Percentiles rank a stretch among this genome's conserved stretches.
These are phyloP conservation scores for Lophium mytilinum DNA, from an alignment of 495 filamentous ascomycete species.

Conservation along the genomic window DNA sequence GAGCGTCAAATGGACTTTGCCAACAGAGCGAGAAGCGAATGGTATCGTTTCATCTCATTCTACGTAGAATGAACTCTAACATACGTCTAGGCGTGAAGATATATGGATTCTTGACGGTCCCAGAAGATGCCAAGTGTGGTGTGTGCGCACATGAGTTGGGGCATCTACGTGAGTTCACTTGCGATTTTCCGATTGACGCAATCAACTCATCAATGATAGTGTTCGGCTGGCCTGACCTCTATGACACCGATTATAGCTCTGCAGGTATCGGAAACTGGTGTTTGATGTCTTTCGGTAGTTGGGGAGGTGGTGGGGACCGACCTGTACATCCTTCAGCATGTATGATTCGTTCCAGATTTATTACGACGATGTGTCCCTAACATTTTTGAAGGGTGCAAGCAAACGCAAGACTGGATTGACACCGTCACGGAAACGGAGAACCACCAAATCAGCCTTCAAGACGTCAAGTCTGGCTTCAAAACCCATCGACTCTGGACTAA, in stretches of 20 bases:
- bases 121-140: slow-evolving; percentile 11
- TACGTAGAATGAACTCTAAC: neutral
- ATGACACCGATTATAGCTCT: slow-evolving; percentile 11
- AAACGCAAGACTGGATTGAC: slow-evolving; percentile 12
- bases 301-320: slow-evolving; percentile 7
- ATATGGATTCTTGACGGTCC: slow-evolving; percentile 15
- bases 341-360: slow-evolving; percentile 8
- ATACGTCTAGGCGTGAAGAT: too few relatives aligned
- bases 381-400: slow-evolving; percentile 18
- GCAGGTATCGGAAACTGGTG: slow-evolving; percentile 13
- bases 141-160: slow-evolving; percentile 12
- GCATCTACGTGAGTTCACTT: neutral
- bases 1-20: slow-evolving; percentile 13
- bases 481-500: slow-evolving; percentile 15
- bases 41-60: neutral
- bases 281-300: slow-evolving; percentile 10
- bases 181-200: neutral
- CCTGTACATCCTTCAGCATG: slow-evolving; percentile 16
- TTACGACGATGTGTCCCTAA: too few relatives aligned
- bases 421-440: slow-evolving; percentile 8
- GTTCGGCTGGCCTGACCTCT: slow-evolving; percentile 17
- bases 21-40: neutral
- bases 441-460: slow-evolving; percentile 8
- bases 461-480: slow-evolving; percentile 9
- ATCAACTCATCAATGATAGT: too few relatives aligned